Conservation (phyloP, 768 basidiomycete species). For the Chalciporus pseudorubinellus region DNA sequence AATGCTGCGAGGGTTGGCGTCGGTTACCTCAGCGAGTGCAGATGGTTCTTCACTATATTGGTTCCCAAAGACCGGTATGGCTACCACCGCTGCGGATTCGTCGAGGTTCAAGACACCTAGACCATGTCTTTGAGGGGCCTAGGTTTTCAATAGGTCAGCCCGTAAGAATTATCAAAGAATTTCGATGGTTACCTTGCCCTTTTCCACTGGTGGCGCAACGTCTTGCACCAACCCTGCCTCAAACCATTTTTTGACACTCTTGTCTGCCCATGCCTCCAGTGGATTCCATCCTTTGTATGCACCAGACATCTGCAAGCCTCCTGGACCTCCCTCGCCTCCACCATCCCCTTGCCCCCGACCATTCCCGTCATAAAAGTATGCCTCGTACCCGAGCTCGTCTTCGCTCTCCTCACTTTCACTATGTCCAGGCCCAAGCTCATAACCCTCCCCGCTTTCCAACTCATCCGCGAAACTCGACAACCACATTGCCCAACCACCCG, state of each 20-base stretch:
- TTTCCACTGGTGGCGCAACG: conserved; percentile 37
- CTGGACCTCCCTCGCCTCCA: conserved; percentile 68
- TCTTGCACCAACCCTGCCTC: conserved; percentile 70
- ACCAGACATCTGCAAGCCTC: conserved; percentile 73
- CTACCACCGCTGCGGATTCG: conserved; percentile 54
- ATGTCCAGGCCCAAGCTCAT: conserved; percentile 62
- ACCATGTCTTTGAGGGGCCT: conserved; percentile 45
- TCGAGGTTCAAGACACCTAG: conserved; percentile 41
- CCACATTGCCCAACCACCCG: conserved; percentile 94
- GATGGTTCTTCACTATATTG: conserved; percentile 17
- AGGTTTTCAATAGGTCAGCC: conserved; percentile 16
- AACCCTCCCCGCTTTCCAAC: conserved; percentile 85
- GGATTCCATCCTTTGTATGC: conserved; percentile 93
- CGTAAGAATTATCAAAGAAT: conserved; percentile 3
- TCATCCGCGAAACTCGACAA: conserved; percentile 89
- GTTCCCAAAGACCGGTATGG: conserved; percentile 59
- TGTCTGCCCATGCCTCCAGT: conserved; percentile 91
- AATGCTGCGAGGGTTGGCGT: conserved; percentile 27
- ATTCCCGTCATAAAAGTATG: conserved; percentile 81
- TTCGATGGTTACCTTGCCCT: conserved; percentile 46
- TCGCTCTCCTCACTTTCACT: conserved; percentile 72
- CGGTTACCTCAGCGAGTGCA: conserved; percentile 24
- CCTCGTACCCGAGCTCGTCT: conserved; percentile 81
- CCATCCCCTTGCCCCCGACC: conserved; percentile 78
- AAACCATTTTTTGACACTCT: conserved; percentile 83